phyloP scores from a whole-genome alignment of 2,329 filamentous ascomycete species.

The Alternaria arbusti region DNA sequence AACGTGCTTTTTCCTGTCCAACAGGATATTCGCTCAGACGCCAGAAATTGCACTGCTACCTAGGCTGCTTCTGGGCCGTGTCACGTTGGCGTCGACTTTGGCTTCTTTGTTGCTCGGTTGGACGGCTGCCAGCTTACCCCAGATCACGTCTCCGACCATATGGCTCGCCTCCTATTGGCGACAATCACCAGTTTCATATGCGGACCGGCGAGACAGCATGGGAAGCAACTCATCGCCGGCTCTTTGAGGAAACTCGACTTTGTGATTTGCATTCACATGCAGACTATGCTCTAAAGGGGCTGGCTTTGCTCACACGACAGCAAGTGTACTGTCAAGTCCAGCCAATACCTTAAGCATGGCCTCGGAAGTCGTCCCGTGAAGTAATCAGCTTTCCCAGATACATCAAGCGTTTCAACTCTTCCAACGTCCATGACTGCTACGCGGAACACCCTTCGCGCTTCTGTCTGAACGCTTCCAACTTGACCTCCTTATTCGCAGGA shows the following conservation, averaged over 20 bases:
- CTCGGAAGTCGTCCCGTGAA: neutral
- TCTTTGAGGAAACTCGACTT: neutral
- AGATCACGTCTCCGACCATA: constrained; percentile 2
- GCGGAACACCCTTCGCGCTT: constrained; percentile 15
- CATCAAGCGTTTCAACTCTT: neutral
- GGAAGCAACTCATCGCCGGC: neutral
- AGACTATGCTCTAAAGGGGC: neutral
- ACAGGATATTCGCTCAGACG: neutral
- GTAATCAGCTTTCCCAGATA: neutral
- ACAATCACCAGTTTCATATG: constrained; percentile 1
- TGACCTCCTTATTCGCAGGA: constrained; percentile 38
- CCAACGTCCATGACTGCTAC: neutral
- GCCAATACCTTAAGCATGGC: neutral
- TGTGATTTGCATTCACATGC: neutral
- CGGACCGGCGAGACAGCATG: constrained; percentile 3
- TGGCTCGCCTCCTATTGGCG: constrained; percentile 6
- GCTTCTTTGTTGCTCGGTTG: neutral
- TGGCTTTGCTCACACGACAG: neutral
- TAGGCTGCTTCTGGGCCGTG: neutral
- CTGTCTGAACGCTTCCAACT: constrained; percentile 43
- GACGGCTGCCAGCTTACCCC: neutral
- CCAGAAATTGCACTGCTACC: neutral
- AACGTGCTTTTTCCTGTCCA: constrained; percentile 7
- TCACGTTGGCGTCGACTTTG: neutral
- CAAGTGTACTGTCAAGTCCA: neutral